Percentiles rank a stretch among this genome's conserved stretches.
phyloP scores from a whole-genome alignment of 371 early-diverging fungal species.

The Saksenaea vasiformis region DNA sequence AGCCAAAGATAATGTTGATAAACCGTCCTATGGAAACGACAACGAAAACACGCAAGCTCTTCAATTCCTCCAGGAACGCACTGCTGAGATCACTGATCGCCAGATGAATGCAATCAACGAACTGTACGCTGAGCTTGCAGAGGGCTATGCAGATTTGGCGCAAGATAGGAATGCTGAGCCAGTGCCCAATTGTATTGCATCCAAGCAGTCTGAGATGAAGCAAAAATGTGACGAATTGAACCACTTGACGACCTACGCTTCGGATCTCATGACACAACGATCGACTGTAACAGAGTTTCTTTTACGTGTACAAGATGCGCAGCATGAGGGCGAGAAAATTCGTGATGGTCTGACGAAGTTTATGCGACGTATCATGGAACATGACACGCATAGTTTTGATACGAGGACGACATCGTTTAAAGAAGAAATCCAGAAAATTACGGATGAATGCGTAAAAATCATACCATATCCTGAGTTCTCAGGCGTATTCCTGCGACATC shows the following conservation, averaged over 20 bases:
- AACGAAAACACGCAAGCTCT: slow-evolving; percentile 36
- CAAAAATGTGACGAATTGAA: slow-evolving; percentile 30
- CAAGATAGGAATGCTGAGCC: background rate
- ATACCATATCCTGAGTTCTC: slow-evolving; percentile 36
- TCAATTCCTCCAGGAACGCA: slow-evolving; percentile 36
- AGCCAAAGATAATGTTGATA: slow-evolving; percentile 34
- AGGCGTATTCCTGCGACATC: slow-evolving; percentile 23
- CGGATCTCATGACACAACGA: slow-evolving; percentile 42
- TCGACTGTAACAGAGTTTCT: slow-evolving; percentile 40
- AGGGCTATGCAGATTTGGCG: slow-evolving; percentile 1
- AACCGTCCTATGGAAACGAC: slow-evolving; percentile 36
- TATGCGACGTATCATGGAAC: slow-evolving; percentile 38
- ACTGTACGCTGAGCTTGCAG: slow-evolving; percentile 4
- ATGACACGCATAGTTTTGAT: slow-evolving; percentile 24
- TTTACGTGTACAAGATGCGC: slow-evolving; percentile 41
- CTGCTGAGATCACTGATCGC: slow-evolving; percentile 26
- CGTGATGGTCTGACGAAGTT: slow-evolving; percentile 36
- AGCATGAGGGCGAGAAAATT: slow-evolving; percentile 44
- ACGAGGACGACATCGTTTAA: slow-evolving; percentile 22
- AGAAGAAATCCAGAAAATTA: slow-evolving; percentile 29
- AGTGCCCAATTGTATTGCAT: slow-evolving; percentile 21
- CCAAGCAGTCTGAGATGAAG: slow-evolving; percentile 31
- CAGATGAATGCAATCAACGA: slow-evolving; percentile 7
- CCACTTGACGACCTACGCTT: slow-evolving; percentile 26
- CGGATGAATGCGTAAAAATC: slow-evolving; percentile 32